These are phyloP conservation scores for Pythium rhizo-oryzae DNA, from an alignment of 352 stramenopile species.

Conservation along the genomic window DNA sequence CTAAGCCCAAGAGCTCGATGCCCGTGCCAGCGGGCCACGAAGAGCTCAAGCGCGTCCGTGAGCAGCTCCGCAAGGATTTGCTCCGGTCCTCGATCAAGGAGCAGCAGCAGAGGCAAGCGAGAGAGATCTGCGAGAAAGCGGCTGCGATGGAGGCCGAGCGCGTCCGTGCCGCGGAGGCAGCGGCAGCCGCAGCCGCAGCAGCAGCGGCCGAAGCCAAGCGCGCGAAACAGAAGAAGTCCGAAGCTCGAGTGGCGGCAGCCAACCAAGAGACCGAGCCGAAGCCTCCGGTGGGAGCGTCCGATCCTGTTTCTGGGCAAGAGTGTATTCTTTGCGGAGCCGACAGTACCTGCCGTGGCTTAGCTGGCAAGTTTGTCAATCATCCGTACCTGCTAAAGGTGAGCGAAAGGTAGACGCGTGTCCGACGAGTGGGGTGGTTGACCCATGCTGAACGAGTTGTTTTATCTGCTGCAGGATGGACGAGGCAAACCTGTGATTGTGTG, in stretches of 20 bases:
- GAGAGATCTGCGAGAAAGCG: conserved; percentile 20
- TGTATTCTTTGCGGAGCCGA: conserved; percentile 57
- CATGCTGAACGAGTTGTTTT: not conserved
- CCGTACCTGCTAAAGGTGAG: conserved; percentile 76
- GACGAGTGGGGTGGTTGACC: too few relatives aligned
- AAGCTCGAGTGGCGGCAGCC: not conserved
- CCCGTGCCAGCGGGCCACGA: conserved; percentile 19
- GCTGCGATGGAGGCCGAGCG: conserved; percentile 14
- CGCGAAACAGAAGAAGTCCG: conserved; percentile 12
- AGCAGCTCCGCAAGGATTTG: conserved; percentile 17
- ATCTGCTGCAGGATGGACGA: conserved; percentile 39
- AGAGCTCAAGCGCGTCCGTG: conserved; percentile 21
- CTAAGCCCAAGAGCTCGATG: conserved; percentile 4
- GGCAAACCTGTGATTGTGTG: conserved; percentile 55
- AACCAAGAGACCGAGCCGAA: not conserved
- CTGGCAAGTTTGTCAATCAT: conserved; percentile 50
- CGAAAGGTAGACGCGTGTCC: not conserved
- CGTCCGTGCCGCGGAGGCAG: conserved; percentile 5
- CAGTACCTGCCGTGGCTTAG: conserved; percentile 15
- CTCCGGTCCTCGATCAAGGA: not conserved
- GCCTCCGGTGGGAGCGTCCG: not conserved
- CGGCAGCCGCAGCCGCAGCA: not conserved
- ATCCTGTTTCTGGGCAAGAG: not conserved
- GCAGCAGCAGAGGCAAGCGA: conserved; percentile 12
- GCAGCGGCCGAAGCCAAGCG: conserved; percentile 16